Evolutionary conservation across 352 stramenopile species (phyloP).

Genomic region (Pythium monospermum): DNA sequence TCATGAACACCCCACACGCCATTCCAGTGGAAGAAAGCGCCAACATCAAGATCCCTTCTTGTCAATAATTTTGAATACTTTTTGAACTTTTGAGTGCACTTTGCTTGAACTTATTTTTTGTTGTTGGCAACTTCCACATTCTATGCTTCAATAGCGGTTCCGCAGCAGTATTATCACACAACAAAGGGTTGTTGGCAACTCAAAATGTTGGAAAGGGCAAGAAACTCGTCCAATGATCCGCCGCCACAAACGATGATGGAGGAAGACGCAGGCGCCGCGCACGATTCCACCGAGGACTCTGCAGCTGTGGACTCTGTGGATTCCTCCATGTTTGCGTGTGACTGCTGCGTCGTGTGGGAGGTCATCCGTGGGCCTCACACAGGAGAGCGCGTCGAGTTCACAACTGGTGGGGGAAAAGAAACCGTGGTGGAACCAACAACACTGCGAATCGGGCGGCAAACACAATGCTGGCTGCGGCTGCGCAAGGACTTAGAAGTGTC

Average conservation of each 20-base stretch:
- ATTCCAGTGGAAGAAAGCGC: background rate
- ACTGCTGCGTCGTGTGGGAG: conserved; percentile 34
- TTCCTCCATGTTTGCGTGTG: conserved; percentile 3
- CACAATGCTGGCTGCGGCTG: conserved; percentile 46
- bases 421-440: background rate
- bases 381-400: conserved; percentile 8
- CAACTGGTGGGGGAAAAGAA: background rate
- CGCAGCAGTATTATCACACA: background rate
- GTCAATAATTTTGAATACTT: background rate
- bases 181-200: background rate
- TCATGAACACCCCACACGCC: background rate
- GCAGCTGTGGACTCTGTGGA: no score
- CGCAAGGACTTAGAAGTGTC: conserved; percentile 55
- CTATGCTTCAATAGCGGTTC: background rate
- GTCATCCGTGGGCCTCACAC: conserved; percentile 20
- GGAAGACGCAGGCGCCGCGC: no score
- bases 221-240: no score
- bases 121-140: conserved; percentile 9
- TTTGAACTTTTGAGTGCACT: background rate
- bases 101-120: background rate
- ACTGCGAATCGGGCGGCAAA: conserved; percentile 39
- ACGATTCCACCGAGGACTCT: no score
- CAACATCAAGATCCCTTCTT: background rate
- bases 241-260: no score
- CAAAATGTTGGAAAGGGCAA: background rate